These are phyloP conservation scores for Omphalea diandra DNA, from an alignment of 441 rosid species.

Conservation along the genomic window DNA sequence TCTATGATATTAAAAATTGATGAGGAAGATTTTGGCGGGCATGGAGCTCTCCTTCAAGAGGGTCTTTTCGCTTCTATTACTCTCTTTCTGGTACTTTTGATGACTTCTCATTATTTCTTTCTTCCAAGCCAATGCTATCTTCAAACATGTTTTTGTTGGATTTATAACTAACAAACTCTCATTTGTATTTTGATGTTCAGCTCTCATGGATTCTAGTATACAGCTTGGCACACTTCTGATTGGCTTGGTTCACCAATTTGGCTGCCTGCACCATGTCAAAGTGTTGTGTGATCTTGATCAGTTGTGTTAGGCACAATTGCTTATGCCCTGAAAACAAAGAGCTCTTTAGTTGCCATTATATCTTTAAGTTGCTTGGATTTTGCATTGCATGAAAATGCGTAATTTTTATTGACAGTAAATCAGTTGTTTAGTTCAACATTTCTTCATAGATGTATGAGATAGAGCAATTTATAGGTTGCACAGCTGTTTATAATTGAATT, in stretches of 20 bases:
- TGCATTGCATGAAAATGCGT: constrained; percentile 24
- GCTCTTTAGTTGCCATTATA: constrained; percentile 12
- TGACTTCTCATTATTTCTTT: neutral
- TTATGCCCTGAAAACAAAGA: constrained; percentile 21
- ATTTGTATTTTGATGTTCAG: constrained; percentile 32
- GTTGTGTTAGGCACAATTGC: constrained; percentile 27
- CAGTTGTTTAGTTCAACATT: constrained; percentile 17
- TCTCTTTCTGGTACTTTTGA: constrained; percentile 75
- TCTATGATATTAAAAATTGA: constrained; percentile 75
- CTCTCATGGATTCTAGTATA: constrained; percentile 91
- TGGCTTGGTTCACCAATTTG: constrained; percentile 10
- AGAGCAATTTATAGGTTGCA: constrained; percentile 19
- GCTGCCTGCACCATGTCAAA: constrained; percentile 8
- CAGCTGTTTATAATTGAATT: no score
- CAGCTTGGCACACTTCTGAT: constrained; percentile 89
- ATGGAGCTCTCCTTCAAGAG: constrained; percentile 89
- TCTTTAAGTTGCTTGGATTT: constrained; percentile 21
- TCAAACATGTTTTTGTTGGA: neutral
- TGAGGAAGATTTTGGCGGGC: constrained; percentile 93
- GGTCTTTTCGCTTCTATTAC: constrained; percentile 82
- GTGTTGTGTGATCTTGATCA: constrained; percentile 10
- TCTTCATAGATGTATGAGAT: constrained; percentile 1
- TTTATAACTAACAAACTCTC: constrained; percentile 25
- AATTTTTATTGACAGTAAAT: constrained; percentile 17
- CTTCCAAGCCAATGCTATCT: neutral